These are phyloP conservation scores for Eucalyptus regnans DNA, from an alignment of 345 rosid genomes.

Conservation along the genomic window DNA sequence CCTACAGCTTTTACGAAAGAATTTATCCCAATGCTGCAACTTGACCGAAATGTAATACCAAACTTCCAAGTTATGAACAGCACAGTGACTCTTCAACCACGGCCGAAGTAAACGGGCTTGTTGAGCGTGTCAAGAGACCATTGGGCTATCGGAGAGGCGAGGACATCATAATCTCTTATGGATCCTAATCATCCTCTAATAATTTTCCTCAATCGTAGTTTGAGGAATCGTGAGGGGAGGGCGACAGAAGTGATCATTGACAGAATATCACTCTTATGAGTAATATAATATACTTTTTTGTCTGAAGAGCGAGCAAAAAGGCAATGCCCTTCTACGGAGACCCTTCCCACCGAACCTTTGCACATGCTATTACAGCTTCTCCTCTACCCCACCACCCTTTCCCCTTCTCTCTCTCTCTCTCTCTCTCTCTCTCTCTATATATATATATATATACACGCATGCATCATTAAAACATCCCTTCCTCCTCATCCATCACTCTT, in stretches of 20 bases:
- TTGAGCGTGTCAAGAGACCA: neutral
- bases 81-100: neutral
- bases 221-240: neutral
- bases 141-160: neutral
- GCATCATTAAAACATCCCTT: neutral
- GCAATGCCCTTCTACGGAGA: neutral
- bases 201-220: neutral
- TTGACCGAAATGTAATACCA: neutral
- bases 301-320: neutral
- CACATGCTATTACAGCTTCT: neutral
- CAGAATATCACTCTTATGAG: neutral
- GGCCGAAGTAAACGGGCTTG: neutral
- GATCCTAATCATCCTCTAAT: neutral
- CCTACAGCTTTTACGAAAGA: neutral
- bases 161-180: neutral
- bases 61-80: neutral
- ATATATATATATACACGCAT: neutral
- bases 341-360: neutral
- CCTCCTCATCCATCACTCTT: neutral
- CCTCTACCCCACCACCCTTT: neutral
- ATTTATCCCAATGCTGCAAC: neutral
- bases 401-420: too few relatives aligned
- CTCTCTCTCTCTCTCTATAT: too few relatives aligned
- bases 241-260: neutral
- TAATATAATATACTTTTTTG: neutral